These are phyloP conservation scores for Melampsora larici-populina DNA, from an alignment of 1,284 basidiomycete species.

Conservation along the genomic window DNA sequence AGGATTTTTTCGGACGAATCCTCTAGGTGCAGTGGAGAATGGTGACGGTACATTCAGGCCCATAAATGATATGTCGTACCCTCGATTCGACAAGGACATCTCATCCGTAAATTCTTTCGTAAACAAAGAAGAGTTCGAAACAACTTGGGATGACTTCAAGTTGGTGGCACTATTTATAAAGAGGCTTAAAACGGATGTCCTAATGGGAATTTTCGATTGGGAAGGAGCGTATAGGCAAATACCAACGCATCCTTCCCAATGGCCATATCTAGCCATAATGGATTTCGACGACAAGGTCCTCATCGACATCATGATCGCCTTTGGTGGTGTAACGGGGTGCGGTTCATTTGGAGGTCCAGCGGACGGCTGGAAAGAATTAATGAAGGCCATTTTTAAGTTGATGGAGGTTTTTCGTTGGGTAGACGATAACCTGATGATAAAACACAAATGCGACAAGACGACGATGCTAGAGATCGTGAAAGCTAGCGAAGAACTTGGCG, in stretches of 20 bases:
- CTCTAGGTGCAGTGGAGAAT: no score
- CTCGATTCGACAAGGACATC: no score
- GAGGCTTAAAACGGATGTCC: neutral
- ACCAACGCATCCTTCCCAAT: neutral
- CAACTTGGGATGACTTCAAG: no score
- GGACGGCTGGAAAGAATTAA: conserved; percentile 3
- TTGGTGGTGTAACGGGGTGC: neutral
- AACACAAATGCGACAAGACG: no score
- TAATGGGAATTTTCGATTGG: conserved; percentile 6
- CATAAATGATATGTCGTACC: no score
- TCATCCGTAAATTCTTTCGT: no score
- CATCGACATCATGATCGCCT: neutral
- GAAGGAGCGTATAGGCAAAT: conserved; percentile 1
- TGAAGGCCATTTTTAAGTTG: neutral
- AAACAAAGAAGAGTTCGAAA: no score
- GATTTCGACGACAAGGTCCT: neutral
- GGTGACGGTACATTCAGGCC: no score
- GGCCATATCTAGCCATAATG: neutral
- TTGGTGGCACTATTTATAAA: no score
- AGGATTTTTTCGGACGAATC: conserved; percentile 7
- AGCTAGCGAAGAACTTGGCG: neutral
- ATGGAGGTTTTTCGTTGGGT: neutral
- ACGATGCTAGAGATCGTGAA: no score
- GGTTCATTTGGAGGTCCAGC: conserved; percentile 5
- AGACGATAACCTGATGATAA: no score